Conservation (phyloP, 1,284 basidiomycete genomes). For the Erythrobasidium hasegawianum region DNA sequence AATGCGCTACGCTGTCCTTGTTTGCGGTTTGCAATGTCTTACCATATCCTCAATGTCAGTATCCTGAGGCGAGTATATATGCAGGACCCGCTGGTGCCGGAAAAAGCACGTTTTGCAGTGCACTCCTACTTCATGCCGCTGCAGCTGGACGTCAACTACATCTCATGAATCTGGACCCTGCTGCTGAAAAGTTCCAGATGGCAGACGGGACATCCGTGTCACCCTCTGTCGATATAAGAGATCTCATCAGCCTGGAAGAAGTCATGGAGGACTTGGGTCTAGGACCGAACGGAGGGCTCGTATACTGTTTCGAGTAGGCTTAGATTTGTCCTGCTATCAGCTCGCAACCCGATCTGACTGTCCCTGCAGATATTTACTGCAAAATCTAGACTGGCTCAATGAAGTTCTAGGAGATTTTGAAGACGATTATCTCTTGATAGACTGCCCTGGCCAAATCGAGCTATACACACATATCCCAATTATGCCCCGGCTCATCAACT, state of each 20-base stretch:
- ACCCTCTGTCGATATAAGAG: slow-evolving; percentile 89
- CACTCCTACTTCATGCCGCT: slow-evolving; percentile 85
- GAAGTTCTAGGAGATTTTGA: slow-evolving; percentile 92
- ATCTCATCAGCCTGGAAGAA: slow-evolving; percentile 88
- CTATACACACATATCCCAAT: slow-evolving; percentile 98
- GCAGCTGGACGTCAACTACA: slow-evolving; percentile 79
- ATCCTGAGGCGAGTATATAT: neutral
- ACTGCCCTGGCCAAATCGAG: slow-evolving; percentile 99
- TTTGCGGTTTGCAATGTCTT: too few relatives aligned
- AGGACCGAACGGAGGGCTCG: slow-evolving; percentile 93
- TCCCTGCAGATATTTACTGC: slow-evolving; percentile 82
- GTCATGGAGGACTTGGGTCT: slow-evolving; percentile 94
- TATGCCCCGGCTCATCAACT: slow-evolving; percentile 77
- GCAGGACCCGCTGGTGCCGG: slow-evolving; percentile 94
- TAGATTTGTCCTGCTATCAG: too few relatives aligned
- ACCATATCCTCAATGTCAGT: too few relatives aligned
- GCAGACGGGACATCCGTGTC: slow-evolving; percentile 50
- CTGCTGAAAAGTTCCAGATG: slow-evolving; percentile 90
- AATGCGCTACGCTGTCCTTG: slow-evolving; percentile 37
- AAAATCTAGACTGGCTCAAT: slow-evolving; percentile 99
- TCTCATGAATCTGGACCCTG: slow-evolving; percentile 96
- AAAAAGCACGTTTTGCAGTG: slow-evolving; percentile 89
- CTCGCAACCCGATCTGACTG: too few relatives aligned
- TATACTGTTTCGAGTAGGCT: slow-evolving; percentile 99
- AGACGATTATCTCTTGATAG: slow-evolving; percentile 95